Evolutionary conservation across 495 filamentous ascomycete genomes (phyloP).

Genomic region (Umbilicaria muhlenbergii): DNA sequence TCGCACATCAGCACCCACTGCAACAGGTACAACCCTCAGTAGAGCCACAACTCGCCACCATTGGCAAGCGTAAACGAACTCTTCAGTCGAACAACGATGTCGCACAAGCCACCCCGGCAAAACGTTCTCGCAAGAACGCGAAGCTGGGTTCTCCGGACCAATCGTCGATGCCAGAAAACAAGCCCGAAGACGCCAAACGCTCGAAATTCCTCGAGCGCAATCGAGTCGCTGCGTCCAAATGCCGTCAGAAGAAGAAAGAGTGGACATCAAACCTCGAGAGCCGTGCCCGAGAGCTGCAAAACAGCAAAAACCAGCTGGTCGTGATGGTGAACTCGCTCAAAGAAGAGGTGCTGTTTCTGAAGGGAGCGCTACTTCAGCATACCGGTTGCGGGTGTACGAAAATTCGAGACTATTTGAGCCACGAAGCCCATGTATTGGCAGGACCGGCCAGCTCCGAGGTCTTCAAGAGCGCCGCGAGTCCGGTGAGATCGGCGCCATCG

Average conservation of each 20-base stretch:
- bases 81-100: too few relatives aligned
- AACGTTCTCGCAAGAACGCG: slow-evolving; percentile 12
- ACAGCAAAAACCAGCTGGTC: slow-evolving; percentile 11
- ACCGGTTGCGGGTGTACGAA: slow-evolving; percentile 29
- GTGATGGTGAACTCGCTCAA: slow-evolving; percentile 20
- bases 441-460: not conserved
- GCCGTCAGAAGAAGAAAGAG: slow-evolving; percentile 75
- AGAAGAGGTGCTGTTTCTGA: slow-evolving; percentile 34
- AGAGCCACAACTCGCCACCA: too few relatives aligned
- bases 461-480: slow-evolving; percentile 5
- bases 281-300: slow-evolving; percentile 21
- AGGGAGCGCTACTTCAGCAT: slow-evolving; percentile 42
- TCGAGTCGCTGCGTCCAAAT: slow-evolving; percentile 71
- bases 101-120: not conserved
- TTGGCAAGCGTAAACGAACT: too few relatives aligned
- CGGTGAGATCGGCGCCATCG: not conserved
- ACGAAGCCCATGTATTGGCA: slow-evolving; percentile 7
- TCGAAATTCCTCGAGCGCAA: slow-evolving; percentile 59
- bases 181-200: slow-evolving; percentile 10
- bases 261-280: slow-evolving; percentile 45
- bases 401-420: not conserved
- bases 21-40: not conserved
- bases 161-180: not conserved
- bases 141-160: not conserved
- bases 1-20: slow-evolving; percentile 3